Conservation (phyloP, 1,284 basidiomycete species). For the Laetiporus sulphureus region DNA sequence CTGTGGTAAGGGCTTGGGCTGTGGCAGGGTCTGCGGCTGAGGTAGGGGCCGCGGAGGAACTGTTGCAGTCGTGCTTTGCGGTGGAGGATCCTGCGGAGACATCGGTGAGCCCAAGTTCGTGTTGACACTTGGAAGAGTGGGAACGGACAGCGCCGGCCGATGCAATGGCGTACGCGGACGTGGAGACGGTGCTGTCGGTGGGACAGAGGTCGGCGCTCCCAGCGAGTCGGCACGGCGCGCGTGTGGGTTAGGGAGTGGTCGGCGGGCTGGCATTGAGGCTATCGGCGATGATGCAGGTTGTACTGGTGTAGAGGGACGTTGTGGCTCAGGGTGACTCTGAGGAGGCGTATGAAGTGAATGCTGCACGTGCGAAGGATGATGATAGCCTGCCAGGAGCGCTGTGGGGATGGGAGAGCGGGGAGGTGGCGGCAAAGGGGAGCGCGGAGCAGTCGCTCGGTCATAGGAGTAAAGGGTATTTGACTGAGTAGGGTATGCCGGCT, state of each 20-base stretch:
- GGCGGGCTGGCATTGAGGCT: constrained; percentile 6
- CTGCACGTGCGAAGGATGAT: not conserved
- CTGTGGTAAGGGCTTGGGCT: no score
- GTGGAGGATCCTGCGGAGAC: constrained; percentile 5
- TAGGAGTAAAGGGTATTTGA: not conserved
- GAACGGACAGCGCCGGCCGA: constrained; percentile 14
- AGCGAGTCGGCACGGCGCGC: not conserved
- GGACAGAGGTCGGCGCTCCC: constrained; percentile 1
- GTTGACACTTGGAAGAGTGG: constrained; percentile 5
- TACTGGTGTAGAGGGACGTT: not conserved
- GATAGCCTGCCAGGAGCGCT: not conserved
- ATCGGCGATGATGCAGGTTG: not conserved
- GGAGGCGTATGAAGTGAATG: not conserved
- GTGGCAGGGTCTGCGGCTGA: constrained; percentile 3
- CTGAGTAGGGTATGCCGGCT: not conserved
- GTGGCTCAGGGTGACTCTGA: not conserved
- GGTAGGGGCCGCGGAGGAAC: constrained; percentile 20
- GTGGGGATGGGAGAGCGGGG: not conserved
- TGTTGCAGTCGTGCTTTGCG: constrained; percentile 5
- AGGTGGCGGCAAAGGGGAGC: not conserved
- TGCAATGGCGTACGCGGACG: constrained; percentile 9
- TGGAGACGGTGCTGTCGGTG: constrained; percentile 11
- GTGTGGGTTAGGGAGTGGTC: constrained; percentile 19
- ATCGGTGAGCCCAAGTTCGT: constrained; percentile 1
- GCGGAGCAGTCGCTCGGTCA: not conserved